A percentile compares a stretch with the other conserved stretches of the same genome.
Evolutionary conservation across 73 alveolate genomes (phyloP).

Genomic region (Uronychia binucleata): DNA sequence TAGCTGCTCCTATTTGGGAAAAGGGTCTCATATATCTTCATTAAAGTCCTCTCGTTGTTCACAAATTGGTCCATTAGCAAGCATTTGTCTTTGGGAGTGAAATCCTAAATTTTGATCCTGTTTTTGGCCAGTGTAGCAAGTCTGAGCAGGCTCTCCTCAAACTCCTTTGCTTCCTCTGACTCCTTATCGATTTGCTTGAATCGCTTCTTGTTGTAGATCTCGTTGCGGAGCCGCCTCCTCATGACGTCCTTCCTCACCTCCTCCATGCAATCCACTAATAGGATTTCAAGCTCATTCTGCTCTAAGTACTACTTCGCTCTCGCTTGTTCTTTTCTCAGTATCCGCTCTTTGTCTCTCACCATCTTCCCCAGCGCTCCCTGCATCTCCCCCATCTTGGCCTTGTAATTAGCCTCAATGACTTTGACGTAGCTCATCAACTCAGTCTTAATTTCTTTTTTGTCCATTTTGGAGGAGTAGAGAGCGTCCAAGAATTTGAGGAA

Average conservation of each 20-base stretch:
- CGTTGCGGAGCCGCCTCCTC: conserved; percentile 73
- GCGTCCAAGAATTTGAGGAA: conserved; percentile 52
- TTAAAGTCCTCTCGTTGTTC: conserved; percentile 64
- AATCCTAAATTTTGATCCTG: conserved; percentile 61
- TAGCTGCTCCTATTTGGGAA: conserved; percentile 56
- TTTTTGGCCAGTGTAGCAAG: conserved; percentile 64
- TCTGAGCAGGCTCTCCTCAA: conserved; percentile 62
- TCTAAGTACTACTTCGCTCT: conserved; percentile 50
- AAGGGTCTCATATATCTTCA: conserved; percentile 65
- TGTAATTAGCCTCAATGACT: conserved; percentile 60
- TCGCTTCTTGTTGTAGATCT: conserved; percentile 60
- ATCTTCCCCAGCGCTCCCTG: conserved; percentile 28
- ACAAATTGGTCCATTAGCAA: conserved; percentile 61
- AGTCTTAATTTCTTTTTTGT: conserved; percentile 41
- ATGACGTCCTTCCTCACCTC: conserved; percentile 88
- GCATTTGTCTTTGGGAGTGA: conserved; percentile 58
- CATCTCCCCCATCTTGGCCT: conserved; percentile 40
- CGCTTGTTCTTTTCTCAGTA: conserved; percentile 15
- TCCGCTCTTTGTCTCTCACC: conserved; percentile 27
- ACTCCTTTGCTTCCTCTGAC: conserved; percentile 65
- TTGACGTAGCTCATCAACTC: conserved; percentile 61
- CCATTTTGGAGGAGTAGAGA: conserved; percentile 51
- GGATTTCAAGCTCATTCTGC: conserved; percentile 79
- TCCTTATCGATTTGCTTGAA: conserved; percentile 52
- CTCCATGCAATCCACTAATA: conserved; percentile 91